Conservation (phyloP, 495 filamentous ascomycete genomes). For the Talaromyces thailandensis region DNA sequence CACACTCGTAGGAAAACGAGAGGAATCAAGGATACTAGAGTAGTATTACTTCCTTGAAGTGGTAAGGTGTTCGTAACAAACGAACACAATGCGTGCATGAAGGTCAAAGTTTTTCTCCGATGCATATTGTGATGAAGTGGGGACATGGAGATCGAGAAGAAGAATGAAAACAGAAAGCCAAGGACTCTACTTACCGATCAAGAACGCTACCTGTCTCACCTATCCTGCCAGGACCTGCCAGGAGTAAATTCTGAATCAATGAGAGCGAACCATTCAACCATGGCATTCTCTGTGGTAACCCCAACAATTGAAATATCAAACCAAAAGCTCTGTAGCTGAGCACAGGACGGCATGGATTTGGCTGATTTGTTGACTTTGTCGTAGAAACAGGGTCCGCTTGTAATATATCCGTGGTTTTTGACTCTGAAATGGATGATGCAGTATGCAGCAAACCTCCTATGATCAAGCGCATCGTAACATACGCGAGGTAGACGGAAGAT, state of each 20-base stretch:
- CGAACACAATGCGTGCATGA: not conserved
- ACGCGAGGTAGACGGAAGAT: constrained; percentile 58
- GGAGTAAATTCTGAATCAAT: constrained; percentile 60
- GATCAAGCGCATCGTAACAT: constrained; percentile 55
- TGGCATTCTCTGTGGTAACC: constrained; percentile 71
- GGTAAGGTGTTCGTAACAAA: not conserved
- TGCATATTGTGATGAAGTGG: not conserved
- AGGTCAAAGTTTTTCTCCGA: not conserved
- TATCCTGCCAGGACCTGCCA: constrained; percentile 63
- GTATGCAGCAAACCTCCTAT: constrained; percentile 40
- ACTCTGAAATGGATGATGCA: constrained; percentile 22
- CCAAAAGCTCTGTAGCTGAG: constrained; percentile 65
- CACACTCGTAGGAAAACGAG: not conserved
- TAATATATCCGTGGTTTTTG: constrained; percentile 5
- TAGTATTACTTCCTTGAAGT: not conserved
- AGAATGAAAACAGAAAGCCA: not conserved
- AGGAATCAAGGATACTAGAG: not conserved
- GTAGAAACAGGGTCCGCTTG: constrained; percentile 3
- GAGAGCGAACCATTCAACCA: constrained; percentile 69
- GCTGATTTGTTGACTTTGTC: not conserved
- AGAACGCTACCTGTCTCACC: constrained; percentile 67
- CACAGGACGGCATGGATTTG: constrained; percentile 49
- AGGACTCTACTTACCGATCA: constrained; percentile 68
- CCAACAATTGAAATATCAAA: constrained; percentile 58
- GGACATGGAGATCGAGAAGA: not conserved